Percentiles rank a stretch among this genome's conserved stretches.
Evolutionary conservation across 352 stramenopile genomes (phyloP).

Genomic region (Phytophthora litchii): DNA sequence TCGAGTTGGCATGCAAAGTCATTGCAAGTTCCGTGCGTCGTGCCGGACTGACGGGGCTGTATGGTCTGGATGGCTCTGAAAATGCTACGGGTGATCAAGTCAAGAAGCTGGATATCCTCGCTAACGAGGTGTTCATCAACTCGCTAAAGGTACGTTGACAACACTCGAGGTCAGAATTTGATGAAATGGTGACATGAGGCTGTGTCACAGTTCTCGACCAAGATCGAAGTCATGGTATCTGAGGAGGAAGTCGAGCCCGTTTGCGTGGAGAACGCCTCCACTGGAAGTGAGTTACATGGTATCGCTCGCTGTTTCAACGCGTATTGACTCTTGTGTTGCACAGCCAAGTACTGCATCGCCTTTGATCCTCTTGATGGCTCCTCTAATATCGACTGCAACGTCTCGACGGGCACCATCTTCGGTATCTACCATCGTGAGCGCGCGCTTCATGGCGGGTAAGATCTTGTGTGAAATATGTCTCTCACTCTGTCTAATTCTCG

Average conservation of each 20-base stretch:
- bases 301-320: not conserved
- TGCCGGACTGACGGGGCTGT: slow-evolving; percentile 87
- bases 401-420: slow-evolving; percentile 99
- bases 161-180: not conserved
- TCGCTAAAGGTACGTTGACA: slow-evolving; percentile 68
- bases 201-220: slow-evolving; percentile 86
- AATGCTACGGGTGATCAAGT: slow-evolving; percentile 97
- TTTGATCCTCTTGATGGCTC: slow-evolving; percentile 98
- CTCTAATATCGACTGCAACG: slow-evolving; percentile 99
- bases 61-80: slow-evolving; percentile 94
- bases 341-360: slow-evolving; percentile 96
- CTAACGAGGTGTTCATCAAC: slow-evolving; percentile 98
- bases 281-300: slow-evolving; percentile 42
- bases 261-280: slow-evolving; percentile 78
- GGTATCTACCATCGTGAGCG: slow-evolving; percentile 93
- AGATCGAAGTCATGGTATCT: slow-evolving; percentile 96
- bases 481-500: slow-evolving; percentile 1
- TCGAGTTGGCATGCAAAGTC: slow-evolving; percentile 96
- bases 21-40: slow-evolving; percentile 96
- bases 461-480: not conserved
- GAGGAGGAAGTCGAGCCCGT: slow-evolving; percentile 98
- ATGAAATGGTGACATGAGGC: slow-evolving; percentile 15
- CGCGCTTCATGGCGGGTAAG: slow-evolving; percentile 40
- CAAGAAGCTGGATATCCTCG: slow-evolving; percentile 98
- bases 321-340: not conserved